Evolutionary conservation across 306 rosid genomes (phyloP), one percentile per base, ranked within the genome.

Genomic region (Cyamopsis tetragonoloba): DNA sequence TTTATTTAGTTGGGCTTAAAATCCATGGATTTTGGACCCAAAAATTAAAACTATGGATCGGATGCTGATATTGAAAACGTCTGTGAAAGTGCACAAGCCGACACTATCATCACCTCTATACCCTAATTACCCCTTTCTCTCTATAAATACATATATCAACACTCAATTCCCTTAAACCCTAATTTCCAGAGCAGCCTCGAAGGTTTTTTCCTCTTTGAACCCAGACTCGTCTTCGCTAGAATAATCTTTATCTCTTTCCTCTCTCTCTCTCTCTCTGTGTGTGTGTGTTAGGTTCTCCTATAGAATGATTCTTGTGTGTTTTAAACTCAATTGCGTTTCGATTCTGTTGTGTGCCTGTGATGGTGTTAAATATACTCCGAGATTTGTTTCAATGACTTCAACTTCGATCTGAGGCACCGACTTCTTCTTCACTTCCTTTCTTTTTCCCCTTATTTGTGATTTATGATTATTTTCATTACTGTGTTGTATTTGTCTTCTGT

Each of bases 311-410:
- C 34, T 12, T 37, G 3, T 0, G 1, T 17, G 13, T 6, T 13
- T 13, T 0, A 3, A 30, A 3, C 28, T 3, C 3, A 10, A 9
- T 12, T 4, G 1, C 14, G 1, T 30, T 37, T 24, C 3, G 4
- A 0, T 18, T n/a, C n/a, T 19, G 1, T 57, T 5, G 0, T 62
- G 75, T 76, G 86, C 89, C 92, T 32, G 12, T 84, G 93, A 87
- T 84, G 93, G 89, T 2, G 63, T 70, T 89, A 83, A 87, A 85
- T 89, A 79, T 86, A 87, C 93, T 85, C 55, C 49, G 95, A 87
- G 91, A 85, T 77, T 80, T 17, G 13, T 30, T 47, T 83, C 96
- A 11, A 32, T 85, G 91, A 90, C 27, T 76, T 59, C 4, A 65
- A 46, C 7, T 53, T 57, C 31, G 3, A 14, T 64, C 95, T 89